phyloP scores from a whole-genome alignment of 306 rosid genomes.

The Gleditsia sinensis region DNA sequence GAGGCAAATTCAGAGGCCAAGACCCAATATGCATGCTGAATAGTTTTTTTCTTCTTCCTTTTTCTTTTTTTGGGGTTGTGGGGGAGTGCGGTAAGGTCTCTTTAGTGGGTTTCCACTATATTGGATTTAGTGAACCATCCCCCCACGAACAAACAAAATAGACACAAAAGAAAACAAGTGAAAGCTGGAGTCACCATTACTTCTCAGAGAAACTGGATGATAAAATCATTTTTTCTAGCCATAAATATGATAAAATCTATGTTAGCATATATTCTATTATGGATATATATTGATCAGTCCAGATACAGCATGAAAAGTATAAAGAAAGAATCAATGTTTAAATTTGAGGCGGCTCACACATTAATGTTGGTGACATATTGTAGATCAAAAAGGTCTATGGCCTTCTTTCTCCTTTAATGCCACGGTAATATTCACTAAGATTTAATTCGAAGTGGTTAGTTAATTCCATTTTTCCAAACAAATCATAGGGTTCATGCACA shows the following conservation, averaged over 20 bases:
- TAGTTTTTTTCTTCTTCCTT: too few species aligned
- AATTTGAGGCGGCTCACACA: neutral
- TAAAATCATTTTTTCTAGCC: too few species aligned
- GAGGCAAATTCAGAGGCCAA: neutral
- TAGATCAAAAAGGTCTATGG: neutral
- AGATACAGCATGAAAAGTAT: too few species aligned
- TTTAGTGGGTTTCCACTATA: neutral
- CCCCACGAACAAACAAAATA: neutral
- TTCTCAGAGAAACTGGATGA: too few species aligned
- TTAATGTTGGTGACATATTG: neutral
- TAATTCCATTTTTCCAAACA: neutral
- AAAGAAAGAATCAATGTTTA: neutral
- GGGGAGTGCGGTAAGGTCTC: neutral
- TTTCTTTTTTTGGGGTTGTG: too few species aligned
- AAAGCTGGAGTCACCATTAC: neutral
- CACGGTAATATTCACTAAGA: neutral
- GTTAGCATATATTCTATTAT: too few species aligned
- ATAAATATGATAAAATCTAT: too few species aligned
- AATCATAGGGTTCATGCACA: neutral
- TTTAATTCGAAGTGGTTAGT: constrained; percentile 1
- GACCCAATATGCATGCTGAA: too few species aligned
- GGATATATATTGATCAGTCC: too few species aligned
- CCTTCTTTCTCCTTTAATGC: neutral
- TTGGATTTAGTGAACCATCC: neutral
- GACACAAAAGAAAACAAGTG: neutral